phyloP scores from a whole-genome alignment of 805 yeast species.

The Candida michaelii region DNA sequence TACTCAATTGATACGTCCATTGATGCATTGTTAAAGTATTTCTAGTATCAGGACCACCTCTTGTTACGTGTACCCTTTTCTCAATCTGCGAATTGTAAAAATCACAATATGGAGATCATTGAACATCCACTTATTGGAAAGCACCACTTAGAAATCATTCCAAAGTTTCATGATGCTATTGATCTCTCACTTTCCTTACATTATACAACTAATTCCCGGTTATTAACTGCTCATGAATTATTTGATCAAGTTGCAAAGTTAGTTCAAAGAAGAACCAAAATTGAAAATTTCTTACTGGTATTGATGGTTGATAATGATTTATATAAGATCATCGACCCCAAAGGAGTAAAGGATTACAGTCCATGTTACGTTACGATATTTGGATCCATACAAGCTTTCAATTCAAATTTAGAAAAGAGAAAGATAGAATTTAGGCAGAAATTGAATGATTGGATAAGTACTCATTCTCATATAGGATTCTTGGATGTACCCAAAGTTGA shows the following conservation, averaged over 20 bases:
- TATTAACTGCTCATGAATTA: slow-evolving; percentile 23
- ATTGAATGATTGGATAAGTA: slow-evolving; percentile 24
- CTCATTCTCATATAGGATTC: slow-evolving; percentile 15
- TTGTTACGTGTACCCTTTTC: too few species aligned
- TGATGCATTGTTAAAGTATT: too few species aligned
- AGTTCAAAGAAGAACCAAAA: slow-evolving; percentile 19
- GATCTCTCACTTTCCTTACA: slow-evolving; percentile 35
- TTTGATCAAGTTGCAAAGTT: slow-evolving; percentile 21
- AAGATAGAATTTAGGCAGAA: slow-evolving; percentile 18
- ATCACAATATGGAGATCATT: not conserved
- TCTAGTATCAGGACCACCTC: too few species aligned
- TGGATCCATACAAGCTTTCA: slow-evolving; percentile 12
- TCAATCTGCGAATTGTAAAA: slow-evolving; percentile 2
- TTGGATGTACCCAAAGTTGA: slow-evolving; percentile 8
- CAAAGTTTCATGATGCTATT: slow-evolving; percentile 22
- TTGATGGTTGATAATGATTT: slow-evolving; percentile 18
- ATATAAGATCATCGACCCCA: slow-evolving; percentile 12
- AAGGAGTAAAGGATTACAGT: slow-evolving; percentile 12
- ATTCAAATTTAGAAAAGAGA: slow-evolving; percentile 14
- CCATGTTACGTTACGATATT: slow-evolving; percentile 14
- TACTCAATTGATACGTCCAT: not conserved
- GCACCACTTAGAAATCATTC: not conserved
- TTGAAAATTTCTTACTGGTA: slow-evolving; percentile 19
- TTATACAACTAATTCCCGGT: slow-evolving; percentile 30
- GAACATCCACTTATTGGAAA: slow-evolving; percentile 3